Base-by-base conservation (phyloP, 176 grass and related monocot genomes). In the Oryza glaberrima region DNA sequence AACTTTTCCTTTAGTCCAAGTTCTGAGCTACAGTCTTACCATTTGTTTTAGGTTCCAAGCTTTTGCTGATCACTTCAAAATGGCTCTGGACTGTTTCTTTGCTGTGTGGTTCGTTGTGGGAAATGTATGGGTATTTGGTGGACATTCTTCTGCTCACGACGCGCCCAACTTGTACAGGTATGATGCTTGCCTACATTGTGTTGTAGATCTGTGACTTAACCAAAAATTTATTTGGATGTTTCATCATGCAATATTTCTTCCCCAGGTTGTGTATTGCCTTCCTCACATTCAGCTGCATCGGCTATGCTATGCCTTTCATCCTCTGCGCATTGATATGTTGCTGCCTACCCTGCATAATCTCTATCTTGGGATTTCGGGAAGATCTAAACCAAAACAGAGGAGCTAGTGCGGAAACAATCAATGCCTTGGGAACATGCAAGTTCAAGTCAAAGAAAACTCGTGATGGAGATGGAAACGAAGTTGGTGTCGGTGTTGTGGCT, bases 91-190 rank as follows among this genome's bases (percentile, higher is more conserved):
- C 85, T 96, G 90, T 82, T 99, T 99, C 81, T 99, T 99, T 7
- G 94, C 96, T 22, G 90, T 99, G 63, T 99, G 96, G 96, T 99
- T 99, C 80, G 94, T 99, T 79, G 96, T 99, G 45, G 96, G 96
- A 75, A 99, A 96, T 79, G 94, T 99, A 20, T 99, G 96, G 96
- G 75, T 99, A 51, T 99, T 96, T 84, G 96, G 94, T 77, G 90
- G 96, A 58, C 94, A 60, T 68, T 91, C 96, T 51, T 96, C 96
- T 77, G 88, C 89, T 65, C 90, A 87, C 73, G 91, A 86, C 7
- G 91, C 93, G 15, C 96, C 93, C 32, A 94, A 96, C 56, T 74
- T 99, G 47, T 99, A 99, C 88, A 92, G 88, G 96, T 96, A 69
- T 68, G 73, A 34, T 85, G 19, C 88, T 88, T 86, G 14, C 72